Conservation (phyloP, 305 asterid species). For the Fraxinus sp. region DNA sequence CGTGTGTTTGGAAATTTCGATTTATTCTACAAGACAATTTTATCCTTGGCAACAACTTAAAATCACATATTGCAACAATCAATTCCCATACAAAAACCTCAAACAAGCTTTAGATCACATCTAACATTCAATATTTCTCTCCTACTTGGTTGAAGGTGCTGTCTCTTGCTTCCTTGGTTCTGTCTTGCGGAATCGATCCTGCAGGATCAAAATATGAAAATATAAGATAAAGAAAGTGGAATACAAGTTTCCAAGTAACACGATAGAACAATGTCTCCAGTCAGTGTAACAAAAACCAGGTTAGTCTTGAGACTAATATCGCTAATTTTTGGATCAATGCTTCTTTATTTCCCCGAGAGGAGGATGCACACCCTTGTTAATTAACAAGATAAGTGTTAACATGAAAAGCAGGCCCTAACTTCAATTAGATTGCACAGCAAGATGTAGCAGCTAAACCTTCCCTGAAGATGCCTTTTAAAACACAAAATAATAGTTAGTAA, state of each 20-base stretch:
- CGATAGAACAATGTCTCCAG: neutral
- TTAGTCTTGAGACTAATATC: neutral
- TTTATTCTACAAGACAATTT: constrained; percentile 32
- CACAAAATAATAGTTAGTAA: neutral
- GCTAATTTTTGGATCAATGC: neutral
- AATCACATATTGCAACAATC: constrained; percentile 3
- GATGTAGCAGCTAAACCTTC: neutral
- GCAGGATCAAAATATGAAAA: constrained; percentile 17
- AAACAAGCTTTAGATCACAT: constrained; percentile 10
- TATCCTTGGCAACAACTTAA: neutral
- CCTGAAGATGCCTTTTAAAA: neutral
- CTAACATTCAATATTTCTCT: constrained; percentile 14
- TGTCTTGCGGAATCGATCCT: constrained; percentile 49
- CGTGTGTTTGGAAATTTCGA: neutral
- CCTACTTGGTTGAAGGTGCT: constrained; percentile 38
- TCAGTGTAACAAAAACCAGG: neutral
- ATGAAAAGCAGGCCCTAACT: neutral
- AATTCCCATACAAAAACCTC: constrained; percentile 13
- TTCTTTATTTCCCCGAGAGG: neutral
- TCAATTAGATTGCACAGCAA: neutral
- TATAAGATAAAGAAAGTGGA: neutral
- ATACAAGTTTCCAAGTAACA: neutral
- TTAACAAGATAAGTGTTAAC: neutral
- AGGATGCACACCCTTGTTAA: neutral
- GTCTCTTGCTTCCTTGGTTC: constrained; percentile 42